Evolutionary conservation across 805 yeast species (phyloP).

Genomic region (Wickerhamomyces subpelliculosus): DNA sequence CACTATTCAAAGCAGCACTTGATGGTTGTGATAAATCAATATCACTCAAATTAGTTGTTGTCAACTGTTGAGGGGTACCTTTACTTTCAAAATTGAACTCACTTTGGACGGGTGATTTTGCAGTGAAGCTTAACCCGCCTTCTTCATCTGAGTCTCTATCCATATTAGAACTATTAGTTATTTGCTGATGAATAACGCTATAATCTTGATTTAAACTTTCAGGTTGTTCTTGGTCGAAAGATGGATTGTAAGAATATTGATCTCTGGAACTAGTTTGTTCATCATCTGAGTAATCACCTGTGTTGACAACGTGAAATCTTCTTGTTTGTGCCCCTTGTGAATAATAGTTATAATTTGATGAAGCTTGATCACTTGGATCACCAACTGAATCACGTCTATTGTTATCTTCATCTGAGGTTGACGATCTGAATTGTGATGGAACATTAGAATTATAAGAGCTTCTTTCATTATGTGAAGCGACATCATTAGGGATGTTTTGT

Average conservation of each 20-base stretch:
- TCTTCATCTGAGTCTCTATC: slow-evolving; percentile 13
- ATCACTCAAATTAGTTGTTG: slow-evolving; percentile 4
- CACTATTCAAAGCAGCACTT: slow-evolving; percentile 5
- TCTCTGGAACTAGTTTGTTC: slow-evolving; percentile 6
- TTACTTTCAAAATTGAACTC: slow-evolving; percentile 18
- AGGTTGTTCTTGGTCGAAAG: slow-evolving; percentile 7
- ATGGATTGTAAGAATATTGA: background rate
- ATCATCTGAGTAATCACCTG: slow-evolving; percentile 18
- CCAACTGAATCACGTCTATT: background rate
- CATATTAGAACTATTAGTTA: background rate
- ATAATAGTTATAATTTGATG: background rate
- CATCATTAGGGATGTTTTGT: background rate
- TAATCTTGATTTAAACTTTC: slow-evolving; percentile 6
- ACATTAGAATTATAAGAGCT: background rate
- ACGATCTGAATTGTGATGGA: background rate
- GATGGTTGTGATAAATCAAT: slow-evolving; percentile 1
- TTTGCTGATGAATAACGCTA: slow-evolving; percentile 12
- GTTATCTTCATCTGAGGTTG: background rate
- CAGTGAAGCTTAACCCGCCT: slow-evolving; percentile 26
- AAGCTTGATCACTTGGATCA: background rate
- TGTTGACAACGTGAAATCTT: slow-evolving; percentile 22
- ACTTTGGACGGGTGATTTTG: slow-evolving; percentile 26
- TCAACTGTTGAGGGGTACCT: slow-evolving; percentile 3
- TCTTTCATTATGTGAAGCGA: background rate
- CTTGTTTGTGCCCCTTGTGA: slow-evolving; percentile 1